Evolutionary conservation across 2,329 filamentous ascomycete species (phyloP).

Genomic region (Botrytis deweyae): DNA sequence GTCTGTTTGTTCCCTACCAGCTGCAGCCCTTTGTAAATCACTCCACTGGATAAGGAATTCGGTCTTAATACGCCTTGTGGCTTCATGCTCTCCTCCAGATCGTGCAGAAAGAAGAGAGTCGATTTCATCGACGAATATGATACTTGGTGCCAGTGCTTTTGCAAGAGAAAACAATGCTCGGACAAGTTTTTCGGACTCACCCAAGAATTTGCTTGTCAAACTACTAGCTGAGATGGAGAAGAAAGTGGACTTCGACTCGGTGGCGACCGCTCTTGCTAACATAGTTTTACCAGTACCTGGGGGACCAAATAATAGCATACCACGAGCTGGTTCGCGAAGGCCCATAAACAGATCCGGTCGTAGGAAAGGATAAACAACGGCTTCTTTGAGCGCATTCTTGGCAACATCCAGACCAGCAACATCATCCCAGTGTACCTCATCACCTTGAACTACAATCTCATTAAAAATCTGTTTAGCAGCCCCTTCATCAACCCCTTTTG

Average conservation of each 20-base stretch:
- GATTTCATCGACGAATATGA: slow-evolving; percentile 98
- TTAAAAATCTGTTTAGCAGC: slow-evolving; percentile 92
- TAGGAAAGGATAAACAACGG: slow-evolving; percentile 94
- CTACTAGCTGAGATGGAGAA: slow-evolving; percentile 96
- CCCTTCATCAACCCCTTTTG: slow-evolving; percentile 74
- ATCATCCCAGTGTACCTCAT: slow-evolving; percentile 93
- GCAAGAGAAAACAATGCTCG: slow-evolving; percentile 88
- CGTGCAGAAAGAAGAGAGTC: slow-evolving; percentile 87
- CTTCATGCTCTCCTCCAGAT: slow-evolving; percentile 86
- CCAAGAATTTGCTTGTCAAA: slow-evolving; percentile 91
- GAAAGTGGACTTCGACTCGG: slow-evolving; percentile 91
- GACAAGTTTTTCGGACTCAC: slow-evolving; percentile 95
- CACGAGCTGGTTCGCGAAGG: slow-evolving; percentile 85
- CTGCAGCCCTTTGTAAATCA: slow-evolving; percentile 86
- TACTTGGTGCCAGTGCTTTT: slow-evolving; percentile 83
- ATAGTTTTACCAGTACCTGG: slow-evolving; percentile 99
- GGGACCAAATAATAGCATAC: slow-evolving; percentile 94
- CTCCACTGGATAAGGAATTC: slow-evolving; percentile 99
- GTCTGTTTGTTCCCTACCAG: slow-evolving; percentile 70
- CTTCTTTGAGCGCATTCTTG: slow-evolving; percentile 89
- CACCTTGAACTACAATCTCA: slow-evolving; percentile 90
- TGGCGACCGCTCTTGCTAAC: slow-evolving; percentile 91
- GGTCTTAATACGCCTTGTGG: slow-evolving; percentile 90
- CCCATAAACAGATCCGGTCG: slow-evolving; percentile 96
- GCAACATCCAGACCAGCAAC: slow-evolving; percentile 88